Base-by-base conservation (phyloP, 441 rosid species). In the Manihot esculenta region DNA sequence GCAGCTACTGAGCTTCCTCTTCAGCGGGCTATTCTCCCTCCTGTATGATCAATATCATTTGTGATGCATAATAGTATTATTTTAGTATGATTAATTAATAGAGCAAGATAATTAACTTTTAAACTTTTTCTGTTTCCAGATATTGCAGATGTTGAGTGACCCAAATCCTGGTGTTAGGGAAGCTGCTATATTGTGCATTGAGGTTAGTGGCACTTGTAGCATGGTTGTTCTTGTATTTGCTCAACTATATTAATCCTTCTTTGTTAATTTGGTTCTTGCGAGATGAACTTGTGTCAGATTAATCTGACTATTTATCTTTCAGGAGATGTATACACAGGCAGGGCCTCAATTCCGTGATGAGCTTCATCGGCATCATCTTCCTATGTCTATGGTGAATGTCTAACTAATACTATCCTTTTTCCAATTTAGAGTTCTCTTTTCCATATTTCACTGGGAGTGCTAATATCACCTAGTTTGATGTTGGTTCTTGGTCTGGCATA, bases 1-100 rank as follows among this genome's bases (percentile, higher is more conserved):
- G 87, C 93, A n/a, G 84, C 99, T 21, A 93, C 99, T 2, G 99
- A 96, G 77, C 96, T 96, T 71, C 93, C 99, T 65, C 96, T 96
- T 66, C 99, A 96, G 68, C 89, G 99, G 64, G 94, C 90, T 77
- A 93, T 93, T 73, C 97, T 96, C 77, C 93, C 99, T 58, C 90
- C 97, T 61, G 99, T 93, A 90, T 72, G 83, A 66, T 62, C 51
- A 35, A 69, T 64, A 20, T 14, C 62, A 26, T n/a, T 61, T 75
- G 35, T 75, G 58, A 15, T 54, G 12, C 53, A 33, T 35, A 63
- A 38, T 23, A n/a, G 20, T 26, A 58, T 20, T 33, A 48, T 67
- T 80, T 71, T 49, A 0, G 27, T 58, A 54, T 64, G 64, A 18
- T 48, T 15, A 60, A 54, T 74, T 21, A 3, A 35, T 14, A 17